Percentiles rank a stretch among this genome's conserved stretches.
Evolutionary conservation across 768 basidiomycete species (phyloP).

Genomic region (Holtermanniella nyarrowii): DNA sequence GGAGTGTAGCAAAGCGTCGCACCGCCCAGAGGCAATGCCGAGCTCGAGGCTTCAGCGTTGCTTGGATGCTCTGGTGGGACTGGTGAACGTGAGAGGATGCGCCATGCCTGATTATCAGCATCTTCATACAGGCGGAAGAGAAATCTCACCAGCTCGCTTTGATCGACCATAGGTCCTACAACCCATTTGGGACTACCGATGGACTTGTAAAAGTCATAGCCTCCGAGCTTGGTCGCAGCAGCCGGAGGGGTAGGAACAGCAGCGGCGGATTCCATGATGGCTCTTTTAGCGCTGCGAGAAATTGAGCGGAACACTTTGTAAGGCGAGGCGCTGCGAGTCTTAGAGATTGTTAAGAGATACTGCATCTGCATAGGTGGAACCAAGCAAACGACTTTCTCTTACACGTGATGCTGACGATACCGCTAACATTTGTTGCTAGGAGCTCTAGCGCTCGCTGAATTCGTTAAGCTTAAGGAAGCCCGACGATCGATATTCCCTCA

Average conservation of each 20-base stretch:
- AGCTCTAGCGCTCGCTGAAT: no score
- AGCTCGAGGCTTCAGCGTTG: constrained; percentile 3
- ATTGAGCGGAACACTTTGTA: no score
- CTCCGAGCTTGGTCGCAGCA: constrained; percentile 39
- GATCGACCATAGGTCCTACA: constrained; percentile 98
- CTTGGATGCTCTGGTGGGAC: constrained; percentile 18
- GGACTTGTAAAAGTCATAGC: constrained; percentile 74
- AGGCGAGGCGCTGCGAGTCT: no score
- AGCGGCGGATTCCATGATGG: background rate
- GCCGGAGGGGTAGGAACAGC: background rate
- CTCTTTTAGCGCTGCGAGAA: no score
- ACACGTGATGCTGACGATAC: no score
- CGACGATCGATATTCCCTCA: no score
- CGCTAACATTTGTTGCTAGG: no score
- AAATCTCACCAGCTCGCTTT: constrained; percentile 79
- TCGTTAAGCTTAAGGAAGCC: no score
- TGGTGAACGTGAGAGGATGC: constrained; percentile 57
- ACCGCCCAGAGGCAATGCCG: constrained; percentile 17
- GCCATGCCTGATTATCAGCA: constrained; percentile 60
- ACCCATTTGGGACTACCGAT: constrained; percentile 78
- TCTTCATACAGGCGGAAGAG: background rate
- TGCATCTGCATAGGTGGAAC: no score
- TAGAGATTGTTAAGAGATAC: no score
- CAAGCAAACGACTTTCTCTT: no score
- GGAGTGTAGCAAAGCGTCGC: constrained; percentile 80